Evolutionary conservation across 1,284 basidiomycete genomes (phyloP), one percentile per base, ranked within the genome.

Genomic region (Ceratobasidium sp.): DNA sequence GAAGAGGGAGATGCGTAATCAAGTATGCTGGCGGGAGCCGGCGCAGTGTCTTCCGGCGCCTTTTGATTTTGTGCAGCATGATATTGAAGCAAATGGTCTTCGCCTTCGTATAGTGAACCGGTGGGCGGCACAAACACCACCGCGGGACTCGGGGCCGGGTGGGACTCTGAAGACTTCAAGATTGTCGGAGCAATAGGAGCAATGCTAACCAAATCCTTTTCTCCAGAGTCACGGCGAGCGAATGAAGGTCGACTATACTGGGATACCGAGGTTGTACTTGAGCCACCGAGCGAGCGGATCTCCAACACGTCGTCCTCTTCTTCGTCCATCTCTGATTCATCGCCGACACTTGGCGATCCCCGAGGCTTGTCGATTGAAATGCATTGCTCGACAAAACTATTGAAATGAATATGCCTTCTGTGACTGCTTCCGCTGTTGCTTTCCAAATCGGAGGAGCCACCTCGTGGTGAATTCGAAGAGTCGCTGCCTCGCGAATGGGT

Each of bases 331-430:
- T 73, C 69, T 34, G 72, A 67, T 32, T 64, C 60, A 36, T 36
- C 41, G n/a, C 60, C 71, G 6, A 69, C 52, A 9, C 73, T 55
- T 18, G 28, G 48, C 23, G 14, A 32, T 21, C 58, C 70, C 73
- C 69, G 41, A 55, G 72, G 72, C 58, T 83, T 81, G 73, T 87
- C 85, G 78, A 99, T 91, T n/a, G 97, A 93, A 75, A 99, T 97
- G 79, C 90, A 96, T 81, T 98, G 97, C 81, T 98, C 94, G 45
- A 99, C 97, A 78, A 96, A 97, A 0, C 96, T 97, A 81, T 98
- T 98, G 87, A 99, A 99, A 77, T 88, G 92, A 82, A 99, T 99
- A 80, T 98, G 97, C 26, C 64, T 14, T 39, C 64, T 48, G 8
- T 67, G 28, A 32, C 75, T 88, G 86, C 81, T 88, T 89, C 81